Evolutionary conservation across 345 rosid species (phyloP).

Genomic region (Zanthoxylum bungeanum): DNA sequence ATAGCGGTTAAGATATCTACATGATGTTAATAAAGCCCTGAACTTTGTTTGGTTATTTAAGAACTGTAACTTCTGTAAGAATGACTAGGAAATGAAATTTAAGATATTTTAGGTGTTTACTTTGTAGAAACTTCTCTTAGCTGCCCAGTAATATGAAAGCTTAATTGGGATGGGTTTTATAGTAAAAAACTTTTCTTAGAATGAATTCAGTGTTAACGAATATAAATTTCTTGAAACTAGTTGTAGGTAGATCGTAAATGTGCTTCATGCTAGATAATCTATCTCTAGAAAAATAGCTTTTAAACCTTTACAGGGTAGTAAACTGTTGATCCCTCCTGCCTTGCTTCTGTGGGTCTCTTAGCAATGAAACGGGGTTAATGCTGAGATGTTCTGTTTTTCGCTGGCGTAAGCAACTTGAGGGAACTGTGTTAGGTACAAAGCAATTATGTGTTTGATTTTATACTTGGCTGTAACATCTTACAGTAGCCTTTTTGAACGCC

Average conservation of each 20-base stretch:
- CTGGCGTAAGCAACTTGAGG: background rate
- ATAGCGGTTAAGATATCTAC: background rate
- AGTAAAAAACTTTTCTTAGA: background rate
- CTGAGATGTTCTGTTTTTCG: background rate
- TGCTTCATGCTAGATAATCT: background rate
- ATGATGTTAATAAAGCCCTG: background rate
- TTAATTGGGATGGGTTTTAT: background rate
- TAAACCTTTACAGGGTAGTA: no score
- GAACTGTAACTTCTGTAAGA: background rate
- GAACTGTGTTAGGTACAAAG: background rate
- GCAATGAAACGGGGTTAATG: background rate
- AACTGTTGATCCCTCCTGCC: background rate
- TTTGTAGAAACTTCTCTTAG: background rate
- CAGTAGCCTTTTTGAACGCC: background rate
- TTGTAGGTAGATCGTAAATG: background rate
- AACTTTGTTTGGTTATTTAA: background rate
- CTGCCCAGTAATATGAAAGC: background rate
- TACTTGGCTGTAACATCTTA: background rate
- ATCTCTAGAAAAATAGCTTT: no score
- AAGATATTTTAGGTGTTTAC: background rate
- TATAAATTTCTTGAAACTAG: background rate
- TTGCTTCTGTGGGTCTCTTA: background rate
- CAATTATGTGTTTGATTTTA: background rate
- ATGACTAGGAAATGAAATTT: background rate
- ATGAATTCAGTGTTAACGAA: no score